Percentiles rank a stretch among this genome's conserved stretches.
Evolutionary conservation across 768 basidiomycete species (phyloP).

Genomic region (Xerocomellus amylosporus): DNA sequence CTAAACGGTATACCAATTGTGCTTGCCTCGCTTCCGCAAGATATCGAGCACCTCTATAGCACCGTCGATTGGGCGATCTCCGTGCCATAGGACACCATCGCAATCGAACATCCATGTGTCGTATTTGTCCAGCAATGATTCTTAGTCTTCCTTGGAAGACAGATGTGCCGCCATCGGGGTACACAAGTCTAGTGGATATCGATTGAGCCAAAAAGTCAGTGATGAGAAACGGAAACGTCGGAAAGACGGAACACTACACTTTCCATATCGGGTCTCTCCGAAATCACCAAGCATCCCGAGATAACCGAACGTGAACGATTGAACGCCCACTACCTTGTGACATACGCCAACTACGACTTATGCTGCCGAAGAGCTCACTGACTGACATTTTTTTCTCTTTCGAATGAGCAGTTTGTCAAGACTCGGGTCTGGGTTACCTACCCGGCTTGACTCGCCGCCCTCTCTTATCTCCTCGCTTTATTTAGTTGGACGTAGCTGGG

Average conservation of each 20-base stretch:
- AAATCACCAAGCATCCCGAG: background rate
- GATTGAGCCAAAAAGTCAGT: background rate
- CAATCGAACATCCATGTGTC: constrained; percentile 98
- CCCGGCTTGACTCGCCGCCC: background rate
- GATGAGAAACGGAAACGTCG: constrained; percentile 2
- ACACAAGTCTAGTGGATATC: constrained; percentile 15
- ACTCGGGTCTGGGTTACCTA: no score
- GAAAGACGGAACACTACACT: constrained; percentile 16
- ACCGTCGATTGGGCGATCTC: constrained; percentile 75
- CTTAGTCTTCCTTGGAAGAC: constrained; percentile 44
- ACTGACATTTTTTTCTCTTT: background rate
- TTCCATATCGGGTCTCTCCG: constrained; percentile 23
- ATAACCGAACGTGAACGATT: no score
- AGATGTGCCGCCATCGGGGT: constrained; percentile 24
- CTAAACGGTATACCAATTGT: constrained; percentile 1
- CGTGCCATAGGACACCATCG: constrained; percentile 93
- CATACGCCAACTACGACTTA: background rate
- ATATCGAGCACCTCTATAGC: constrained; percentile 70
- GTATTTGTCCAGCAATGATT: constrained; percentile 55
- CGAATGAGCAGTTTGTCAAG: background rate
- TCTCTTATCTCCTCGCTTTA: background rate
- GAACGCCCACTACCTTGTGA: no score
- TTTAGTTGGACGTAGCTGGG: background rate
- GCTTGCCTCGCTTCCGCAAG: constrained; percentile 70
- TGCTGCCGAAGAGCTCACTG: background rate